Conservation (phyloP, 2,329 filamentous ascomycete species). For the Venturia asperata region DNA sequence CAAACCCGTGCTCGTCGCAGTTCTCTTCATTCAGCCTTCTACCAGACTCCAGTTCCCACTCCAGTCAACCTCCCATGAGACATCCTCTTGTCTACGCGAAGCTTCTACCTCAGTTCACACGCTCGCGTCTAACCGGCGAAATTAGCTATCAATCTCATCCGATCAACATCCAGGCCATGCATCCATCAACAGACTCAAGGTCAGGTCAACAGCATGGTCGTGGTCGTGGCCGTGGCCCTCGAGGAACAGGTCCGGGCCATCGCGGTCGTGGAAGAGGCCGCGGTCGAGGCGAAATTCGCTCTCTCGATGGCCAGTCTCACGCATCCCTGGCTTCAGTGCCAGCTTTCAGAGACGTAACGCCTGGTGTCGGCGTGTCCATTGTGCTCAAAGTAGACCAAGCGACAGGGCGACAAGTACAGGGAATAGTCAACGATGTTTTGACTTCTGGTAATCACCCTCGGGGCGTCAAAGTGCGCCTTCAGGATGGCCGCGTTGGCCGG, state of each 20-base stretch:
- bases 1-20: too few relatives aligned
- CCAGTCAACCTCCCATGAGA: neutral
- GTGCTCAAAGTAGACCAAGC: constrained; percentile 70
- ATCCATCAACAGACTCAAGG: neutral
- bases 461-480: constrained; percentile 70
- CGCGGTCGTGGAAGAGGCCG: neutral
- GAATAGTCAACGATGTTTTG: constrained; percentile 59
- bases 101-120: neutral
- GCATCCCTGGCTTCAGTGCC: constrained; percentile 24
- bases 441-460: constrained; percentile 68
- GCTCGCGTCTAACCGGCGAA: neutral
- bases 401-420: constrained; percentile 63
- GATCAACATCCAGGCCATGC: neutral
- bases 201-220: neutral
- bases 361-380: constrained; percentile 61
- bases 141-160: neutral
- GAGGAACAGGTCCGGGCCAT: neutral
- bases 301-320: neutral
- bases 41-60: neutral
- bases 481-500: constrained; percentile 63
- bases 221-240: neutral
- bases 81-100: neutral
- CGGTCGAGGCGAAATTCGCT: neutral
- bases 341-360: constrained; percentile 41
- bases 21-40: too few relatives aligned